These are phyloP conservation scores for Peronosclerospora sorghi DNA, from an alignment of 352 stramenopile genomes.

Conservation along the genomic window DNA sequence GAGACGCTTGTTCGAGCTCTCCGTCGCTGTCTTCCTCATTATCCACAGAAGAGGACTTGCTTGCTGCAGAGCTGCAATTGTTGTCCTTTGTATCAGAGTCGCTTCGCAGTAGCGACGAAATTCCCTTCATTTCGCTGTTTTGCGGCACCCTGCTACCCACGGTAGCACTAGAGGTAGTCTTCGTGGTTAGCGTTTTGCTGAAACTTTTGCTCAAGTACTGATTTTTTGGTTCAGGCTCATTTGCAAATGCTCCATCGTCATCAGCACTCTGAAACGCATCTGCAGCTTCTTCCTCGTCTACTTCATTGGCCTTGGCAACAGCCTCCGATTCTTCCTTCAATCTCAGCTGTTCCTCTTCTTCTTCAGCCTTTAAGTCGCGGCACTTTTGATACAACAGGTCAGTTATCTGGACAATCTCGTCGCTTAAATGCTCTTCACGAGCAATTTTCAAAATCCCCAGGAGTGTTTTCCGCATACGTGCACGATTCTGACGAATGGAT, in stretches of 20 bases:
- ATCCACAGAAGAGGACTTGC: conserved; percentile 8
- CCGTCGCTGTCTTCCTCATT: conserved; percentile 24
- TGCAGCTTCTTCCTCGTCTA: conserved; percentile 8
- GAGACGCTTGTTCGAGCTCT: conserved; percentile 24
- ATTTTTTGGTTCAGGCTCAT: conserved; percentile 32
- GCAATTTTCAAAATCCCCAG: conserved; percentile 46
- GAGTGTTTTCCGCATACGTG: conserved; percentile 37
- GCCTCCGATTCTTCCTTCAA: conserved; percentile 20
- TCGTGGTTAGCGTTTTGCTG: conserved; percentile 2
- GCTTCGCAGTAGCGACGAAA: conserved; percentile 25
- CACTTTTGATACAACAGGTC: conserved; percentile 48
- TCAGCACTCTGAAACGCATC: conserved; percentile 3
- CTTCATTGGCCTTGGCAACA: conserved; percentile 10
- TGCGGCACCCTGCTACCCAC: conserved; percentile 1
- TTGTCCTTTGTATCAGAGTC: conserved; percentile 17
- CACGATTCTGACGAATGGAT: conserved; percentile 35
- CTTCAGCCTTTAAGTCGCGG: conserved; percentile 32
- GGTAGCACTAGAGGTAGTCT: neutral
- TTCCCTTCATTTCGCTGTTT: conserved; percentile 21
- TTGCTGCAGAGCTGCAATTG: conserved; percentile 13
- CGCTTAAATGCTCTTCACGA: conserved; percentile 43
- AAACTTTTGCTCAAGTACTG: conserved; percentile 10
- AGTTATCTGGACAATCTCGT: conserved; percentile 40
- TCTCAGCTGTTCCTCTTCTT: conserved; percentile 28
- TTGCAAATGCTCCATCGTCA: conserved; percentile 5